phyloP scores from a whole-genome alignment of 192 early-diverging fungal genomes.

The Haplosporangium gracile region DNA sequence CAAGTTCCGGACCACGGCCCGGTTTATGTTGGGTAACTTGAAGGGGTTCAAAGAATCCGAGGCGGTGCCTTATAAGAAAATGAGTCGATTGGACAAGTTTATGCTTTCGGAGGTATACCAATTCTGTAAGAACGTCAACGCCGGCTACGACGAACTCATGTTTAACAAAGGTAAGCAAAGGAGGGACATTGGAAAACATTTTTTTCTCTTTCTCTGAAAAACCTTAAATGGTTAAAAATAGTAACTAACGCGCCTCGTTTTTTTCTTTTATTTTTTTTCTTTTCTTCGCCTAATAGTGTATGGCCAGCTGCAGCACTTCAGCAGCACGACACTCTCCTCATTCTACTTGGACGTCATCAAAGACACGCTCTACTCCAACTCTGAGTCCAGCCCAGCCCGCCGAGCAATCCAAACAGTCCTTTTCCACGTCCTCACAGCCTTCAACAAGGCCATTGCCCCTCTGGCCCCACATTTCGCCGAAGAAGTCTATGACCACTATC shows the following conservation, averaged over 20 bases:
- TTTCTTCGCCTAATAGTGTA: slow-evolving; percentile 38
- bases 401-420: slow-evolving; percentile 75
- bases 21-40: slow-evolving; percentile 56
- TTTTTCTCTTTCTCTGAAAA: background rate
- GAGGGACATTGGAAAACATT: background rate
- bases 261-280: background rate
- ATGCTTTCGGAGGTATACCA: slow-evolving; percentile 76
- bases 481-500: slow-evolving; percentile 50
- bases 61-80: slow-evolving; percentile 62
- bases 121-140: slow-evolving; percentile 65
- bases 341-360: slow-evolving; percentile 88
- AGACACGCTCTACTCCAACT: slow-evolving; percentile 79
- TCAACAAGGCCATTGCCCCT: slow-evolving; percentile 58
- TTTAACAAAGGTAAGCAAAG: slow-evolving; percentile 69
- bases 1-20: slow-evolving; percentile 50
- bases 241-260: background rate
- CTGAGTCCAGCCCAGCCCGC: slow-evolving; percentile 53
- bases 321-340: slow-evolving; percentile 73
- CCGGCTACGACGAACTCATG: slow-evolving; percentile 69
- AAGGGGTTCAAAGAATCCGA: slow-evolving; percentile 63
- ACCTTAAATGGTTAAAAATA: background rate
- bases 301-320: slow-evolving; percentile 74
- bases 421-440: slow-evolving; percentile 72
- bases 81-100: slow-evolving; percentile 65
- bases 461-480: slow-evolving; percentile 48